A percentile compares a stretch with the other conserved stretches of the same genome.
phyloP scores from a whole-genome alignment of 352 stramenopile genomes.

The Globisporangium okanoganense region DNA sequence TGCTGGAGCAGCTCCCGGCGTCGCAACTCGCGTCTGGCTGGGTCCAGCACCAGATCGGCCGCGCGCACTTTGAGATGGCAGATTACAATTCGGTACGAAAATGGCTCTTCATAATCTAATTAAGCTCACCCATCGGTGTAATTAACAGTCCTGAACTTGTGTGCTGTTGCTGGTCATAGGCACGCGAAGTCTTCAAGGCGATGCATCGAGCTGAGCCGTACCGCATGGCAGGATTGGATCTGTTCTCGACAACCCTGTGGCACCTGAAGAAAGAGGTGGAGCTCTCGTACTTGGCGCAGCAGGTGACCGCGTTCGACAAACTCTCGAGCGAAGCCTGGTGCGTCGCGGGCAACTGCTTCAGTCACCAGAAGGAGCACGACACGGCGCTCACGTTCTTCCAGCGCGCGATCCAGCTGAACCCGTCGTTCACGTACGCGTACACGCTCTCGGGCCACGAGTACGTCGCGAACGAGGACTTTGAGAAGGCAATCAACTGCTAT shows the following conservation, averaged over 20 bases:
- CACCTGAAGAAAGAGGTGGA: conserved; percentile 98
- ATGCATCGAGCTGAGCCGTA: conserved; percentile 91
- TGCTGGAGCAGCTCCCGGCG: conserved; percentile 82
- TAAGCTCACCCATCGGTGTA: neutral
- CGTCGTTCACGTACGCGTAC: conserved; percentile 96
- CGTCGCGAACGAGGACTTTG: conserved; percentile 97
- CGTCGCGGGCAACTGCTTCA: conserved; percentile 97
- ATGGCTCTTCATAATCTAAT: neutral
- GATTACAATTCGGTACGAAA: conserved; percentile 83
- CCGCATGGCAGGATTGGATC: conserved; percentile 92
- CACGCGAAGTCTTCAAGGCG: conserved; percentile 81
- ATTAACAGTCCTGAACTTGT: neutral
- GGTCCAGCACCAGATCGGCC: conserved; percentile 92
- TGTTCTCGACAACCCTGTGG: conserved; percentile 96
- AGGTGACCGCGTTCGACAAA: conserved; percentile 92
- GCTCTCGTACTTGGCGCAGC: conserved; percentile 94
- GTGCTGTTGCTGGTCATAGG: conserved; percentile 25
- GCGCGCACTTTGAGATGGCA: conserved; percentile 94
- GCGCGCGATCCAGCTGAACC: conserved; percentile 93
- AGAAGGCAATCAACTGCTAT: conserved; percentile 96
- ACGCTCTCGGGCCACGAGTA: conserved; percentile 98
- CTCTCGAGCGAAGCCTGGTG: conserved; percentile 94
- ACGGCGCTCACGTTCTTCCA: conserved; percentile 96
- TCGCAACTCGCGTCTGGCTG: conserved; percentile 91
- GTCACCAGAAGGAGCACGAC: conserved; percentile 97